Percentiles rank a stretch among this genome's conserved stretches.
Conservation (phyloP, 305 asterid species). For the Rubia tinctorum region DNA sequence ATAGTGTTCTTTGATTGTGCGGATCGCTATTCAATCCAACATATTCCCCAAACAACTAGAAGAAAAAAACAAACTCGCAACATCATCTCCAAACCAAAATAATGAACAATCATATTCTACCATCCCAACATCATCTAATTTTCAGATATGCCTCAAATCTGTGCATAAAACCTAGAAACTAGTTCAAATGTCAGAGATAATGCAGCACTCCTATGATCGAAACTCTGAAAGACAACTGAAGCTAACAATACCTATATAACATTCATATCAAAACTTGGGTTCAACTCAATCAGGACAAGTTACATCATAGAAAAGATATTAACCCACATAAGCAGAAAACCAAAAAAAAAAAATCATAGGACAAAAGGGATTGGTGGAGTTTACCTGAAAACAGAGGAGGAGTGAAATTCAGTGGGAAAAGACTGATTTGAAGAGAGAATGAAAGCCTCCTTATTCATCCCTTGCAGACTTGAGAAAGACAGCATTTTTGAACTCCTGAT, state of each 20-base stretch:
- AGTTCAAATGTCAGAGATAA: not conserved
- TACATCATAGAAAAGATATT: not conserved
- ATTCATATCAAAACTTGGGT: not conserved
- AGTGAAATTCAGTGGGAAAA: not conserved
- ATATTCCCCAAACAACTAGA: not conserved
- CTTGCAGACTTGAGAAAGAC: slow-evolving; percentile 18
- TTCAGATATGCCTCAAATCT: too few species aligned
- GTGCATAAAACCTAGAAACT: not conserved
- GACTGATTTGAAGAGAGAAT: slow-evolving; percentile 11
- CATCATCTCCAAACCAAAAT: not conserved
- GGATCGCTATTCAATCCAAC: not conserved
- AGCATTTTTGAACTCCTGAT: slow-evolving; percentile 9
- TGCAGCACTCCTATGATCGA: not conserved
- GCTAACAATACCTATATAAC: not conserved
- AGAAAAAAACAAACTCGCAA: not conserved
- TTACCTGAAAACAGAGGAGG: slow-evolving; percentile 18
- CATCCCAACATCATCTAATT: not conserved
- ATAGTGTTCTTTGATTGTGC: too few species aligned
- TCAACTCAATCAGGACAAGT: not conserved
- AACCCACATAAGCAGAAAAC: not conserved
- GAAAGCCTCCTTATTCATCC: slow-evolving; percentile 1
- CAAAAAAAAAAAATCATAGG: not conserved
- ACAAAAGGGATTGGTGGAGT: not conserved
- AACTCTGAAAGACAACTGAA: not conserved
- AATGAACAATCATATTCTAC: not conserved